Conservation (phyloP, 2,329 filamentous ascomycete genomes). For the Blastomyces percursus region DNA sequence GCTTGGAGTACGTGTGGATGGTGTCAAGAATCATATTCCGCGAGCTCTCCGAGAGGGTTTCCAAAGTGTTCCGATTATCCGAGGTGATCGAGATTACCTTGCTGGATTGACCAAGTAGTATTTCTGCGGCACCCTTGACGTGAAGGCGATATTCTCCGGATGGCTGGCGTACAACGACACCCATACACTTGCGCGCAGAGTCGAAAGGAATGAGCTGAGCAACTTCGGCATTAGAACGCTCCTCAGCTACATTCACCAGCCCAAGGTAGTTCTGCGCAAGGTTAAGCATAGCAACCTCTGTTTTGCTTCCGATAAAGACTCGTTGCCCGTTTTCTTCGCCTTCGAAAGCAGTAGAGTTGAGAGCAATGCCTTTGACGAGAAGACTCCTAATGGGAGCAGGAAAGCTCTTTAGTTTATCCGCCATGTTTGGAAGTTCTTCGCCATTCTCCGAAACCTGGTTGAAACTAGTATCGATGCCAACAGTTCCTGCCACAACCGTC, state of each 20-base stretch:
- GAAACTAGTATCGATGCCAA: slow-evolving; percentile 51
- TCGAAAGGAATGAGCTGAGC: slow-evolving; percentile 65
- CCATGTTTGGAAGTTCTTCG: slow-evolving; percentile 16
- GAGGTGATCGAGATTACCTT: slow-evolving; percentile 23
- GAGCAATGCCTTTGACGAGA: slow-evolving; percentile 32
- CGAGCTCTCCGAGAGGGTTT: slow-evolving; percentile 20
- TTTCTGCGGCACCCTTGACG: slow-evolving; percentile 40
- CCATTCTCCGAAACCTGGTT: slow-evolving; percentile 27
- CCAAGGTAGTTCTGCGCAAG: slow-evolving; percentile 56
- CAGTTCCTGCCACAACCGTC: slow-evolving; percentile 62
- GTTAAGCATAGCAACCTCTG: slow-evolving; percentile 62
- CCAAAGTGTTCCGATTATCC: slow-evolving; percentile 17
- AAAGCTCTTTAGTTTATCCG: slow-evolving; percentile 24
- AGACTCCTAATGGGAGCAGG: slow-evolving; percentile 26
- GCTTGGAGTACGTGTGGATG: slow-evolving; percentile 34
- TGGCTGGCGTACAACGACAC: slow-evolving; percentile 34
- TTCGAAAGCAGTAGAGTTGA: slow-evolving; percentile 62
- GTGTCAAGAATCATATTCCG: slow-evolving; percentile 22
- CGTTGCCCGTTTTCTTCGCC: slow-evolving; percentile 55
- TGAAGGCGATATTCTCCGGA: slow-evolving; percentile 34
- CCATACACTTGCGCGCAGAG: slow-evolving; percentile 59
- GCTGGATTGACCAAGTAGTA: slow-evolving; percentile 32
- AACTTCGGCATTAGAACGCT: slow-evolving; percentile 50
- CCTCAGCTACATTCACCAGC: slow-evolving; percentile 51
- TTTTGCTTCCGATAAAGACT: slow-evolving; percentile 64